These are phyloP conservation scores for Intubia oerlemansii DNA, from an alignment of 2,329 filamentous ascomycete genomes.

Conservation along the genomic window DNA sequence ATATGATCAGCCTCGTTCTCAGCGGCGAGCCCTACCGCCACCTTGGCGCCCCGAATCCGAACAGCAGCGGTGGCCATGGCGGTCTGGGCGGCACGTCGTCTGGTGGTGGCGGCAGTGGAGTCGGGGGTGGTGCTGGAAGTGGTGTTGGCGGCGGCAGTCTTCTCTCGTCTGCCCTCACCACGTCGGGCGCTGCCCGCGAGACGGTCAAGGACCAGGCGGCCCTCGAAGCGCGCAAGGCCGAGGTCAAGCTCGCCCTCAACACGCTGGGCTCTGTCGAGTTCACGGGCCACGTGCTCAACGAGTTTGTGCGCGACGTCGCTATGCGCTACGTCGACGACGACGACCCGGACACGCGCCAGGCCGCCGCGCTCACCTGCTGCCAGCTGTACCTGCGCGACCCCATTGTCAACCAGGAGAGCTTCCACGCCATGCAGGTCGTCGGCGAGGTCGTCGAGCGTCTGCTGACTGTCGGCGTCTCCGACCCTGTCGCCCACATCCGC, in stretches of 20 bases:
- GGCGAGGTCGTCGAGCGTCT: conserved; percentile 96
- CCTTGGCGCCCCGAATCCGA: conserved; percentile 74
- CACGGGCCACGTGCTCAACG: conserved; percentile 76
- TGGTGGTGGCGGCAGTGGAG: too few species aligned
- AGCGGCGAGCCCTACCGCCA: conserved; percentile 85
- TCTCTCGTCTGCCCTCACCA: conserved; percentile 1
- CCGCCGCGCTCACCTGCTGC: conserved; percentile 88
- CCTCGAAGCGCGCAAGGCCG: conserved; percentile 61
- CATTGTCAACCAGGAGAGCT: conserved; percentile 93
- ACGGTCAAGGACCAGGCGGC: conserved; percentile 55
- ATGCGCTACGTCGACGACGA: conserved; percentile 97
- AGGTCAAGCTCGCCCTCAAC: conserved; percentile 82
- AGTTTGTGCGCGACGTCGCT: conserved; percentile 94
- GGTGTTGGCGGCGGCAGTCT: too few species aligned
- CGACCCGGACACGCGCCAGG: conserved; percentile 79
- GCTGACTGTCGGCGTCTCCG: conserved; percentile 81
- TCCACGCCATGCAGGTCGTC: conserved; percentile 90
- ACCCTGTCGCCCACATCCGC: conserved; percentile 74
- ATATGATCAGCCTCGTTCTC: conserved; percentile 86
- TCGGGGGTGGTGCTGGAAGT: too few species aligned
- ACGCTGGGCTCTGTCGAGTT: conserved; percentile 98
- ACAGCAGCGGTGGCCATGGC: too few species aligned
- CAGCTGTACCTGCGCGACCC: conserved; percentile 94
- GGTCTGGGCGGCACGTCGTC: too few species aligned
- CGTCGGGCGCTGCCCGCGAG: conserved; percentile 47